phyloP scores from a whole-genome alignment of 352 stramenopile genomes.

The Phytophthora cajani region DNA sequence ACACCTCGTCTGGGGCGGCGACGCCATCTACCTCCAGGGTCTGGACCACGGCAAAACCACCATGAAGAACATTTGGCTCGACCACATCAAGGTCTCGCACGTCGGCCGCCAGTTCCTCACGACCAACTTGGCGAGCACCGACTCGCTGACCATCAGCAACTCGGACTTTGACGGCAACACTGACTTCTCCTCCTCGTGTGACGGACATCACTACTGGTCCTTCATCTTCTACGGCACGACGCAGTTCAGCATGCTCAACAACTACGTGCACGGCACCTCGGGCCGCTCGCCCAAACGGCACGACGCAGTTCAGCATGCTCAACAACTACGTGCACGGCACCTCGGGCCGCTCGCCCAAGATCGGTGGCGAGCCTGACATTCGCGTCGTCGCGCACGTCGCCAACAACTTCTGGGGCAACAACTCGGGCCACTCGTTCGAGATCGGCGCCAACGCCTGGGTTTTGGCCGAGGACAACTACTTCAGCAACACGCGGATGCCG shows the following conservation, averaged over 20 bases:
- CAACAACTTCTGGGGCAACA: conserved; percentile 55
- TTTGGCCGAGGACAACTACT: conserved; percentile 51
- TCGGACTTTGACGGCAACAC: conserved; percentile 54
- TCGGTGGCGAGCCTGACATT: conserved; percentile 14
- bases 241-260: conserved; percentile 32
- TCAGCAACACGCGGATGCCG: conserved; percentile 36
- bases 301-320: conserved; percentile 28
- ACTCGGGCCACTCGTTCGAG: conserved; percentile 41
- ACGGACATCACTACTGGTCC: conserved; percentile 52
- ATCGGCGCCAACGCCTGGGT: conserved; percentile 26
- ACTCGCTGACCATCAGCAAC: conserved; percentile 61
- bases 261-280: conserved; percentile 46
- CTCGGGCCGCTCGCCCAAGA: conserved; percentile 37
- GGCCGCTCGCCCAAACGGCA: conserved; percentile 31
- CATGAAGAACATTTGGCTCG: conserved; percentile 44
- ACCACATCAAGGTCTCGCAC: conserved; percentile 48
- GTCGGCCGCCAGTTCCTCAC: conserved; percentile 49
- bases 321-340: conserved; percentile 45
- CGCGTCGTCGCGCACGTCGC: conserved; percentile 39
- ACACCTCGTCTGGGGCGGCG: conserved; percentile 46
- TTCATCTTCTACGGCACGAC: conserved; percentile 31
- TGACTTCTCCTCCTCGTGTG: conserved; percentile 40
- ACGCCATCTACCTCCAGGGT: conserved; percentile 40
- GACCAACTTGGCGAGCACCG: conserved; percentile 37
- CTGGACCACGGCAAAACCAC: conserved; percentile 19